These are phyloP conservation scores for Paxillus involutus DNA, from an alignment of 768 basidiomycete species.

Conservation along the genomic window DNA sequence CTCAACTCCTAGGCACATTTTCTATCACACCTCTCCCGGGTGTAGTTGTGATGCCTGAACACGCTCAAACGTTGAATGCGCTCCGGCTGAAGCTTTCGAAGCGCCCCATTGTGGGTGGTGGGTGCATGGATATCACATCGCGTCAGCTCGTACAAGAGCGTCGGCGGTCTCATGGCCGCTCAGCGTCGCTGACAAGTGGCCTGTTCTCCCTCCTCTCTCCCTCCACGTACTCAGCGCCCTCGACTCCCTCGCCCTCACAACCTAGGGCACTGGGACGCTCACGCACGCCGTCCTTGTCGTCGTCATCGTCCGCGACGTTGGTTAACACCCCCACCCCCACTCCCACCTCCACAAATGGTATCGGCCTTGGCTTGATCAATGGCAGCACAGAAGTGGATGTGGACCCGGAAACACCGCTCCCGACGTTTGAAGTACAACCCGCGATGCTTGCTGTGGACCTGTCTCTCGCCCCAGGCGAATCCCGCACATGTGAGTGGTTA, in stretches of 20 bases:
- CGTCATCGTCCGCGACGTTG: conserved; percentile 9
- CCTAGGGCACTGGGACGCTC: conserved; percentile 21
- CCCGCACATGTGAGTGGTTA: conserved; percentile 61
- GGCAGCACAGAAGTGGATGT: conserved; percentile 42
- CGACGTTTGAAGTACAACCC: conserved; percentile 83
- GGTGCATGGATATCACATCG: conserved; percentile 76
- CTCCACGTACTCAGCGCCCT: conserved; percentile 27
- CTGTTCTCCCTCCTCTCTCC: conserved; percentile 50
- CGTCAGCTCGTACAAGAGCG: conserved; percentile 22
- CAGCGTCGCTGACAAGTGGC: conserved; percentile 52
- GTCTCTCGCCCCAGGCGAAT: conserved; percentile 78
- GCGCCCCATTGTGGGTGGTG: conserved; percentile 51
- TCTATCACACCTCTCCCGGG: conserved; percentile 52
- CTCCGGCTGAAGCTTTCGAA: conserved; percentile 53
- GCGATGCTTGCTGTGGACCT: conserved; percentile 91
- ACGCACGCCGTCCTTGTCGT: conserved; percentile 25
- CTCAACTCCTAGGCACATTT: conserved; percentile 71
- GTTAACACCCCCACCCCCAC: conserved; percentile 3
- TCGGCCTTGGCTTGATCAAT: conserved; percentile 33
- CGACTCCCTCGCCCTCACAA: conserved; percentile 23
- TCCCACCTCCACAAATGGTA: conserved; percentile 11
- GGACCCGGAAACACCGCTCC: conserved; percentile 67
- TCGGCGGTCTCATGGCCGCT: conserved; percentile 44
- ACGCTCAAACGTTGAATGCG: conserved; percentile 42
- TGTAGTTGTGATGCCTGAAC: conserved; percentile 40